These are phyloP conservation scores for Anisodus acutangulus DNA, from an alignment of 257 asterid genomes.

Conservation along the genomic window DNA sequence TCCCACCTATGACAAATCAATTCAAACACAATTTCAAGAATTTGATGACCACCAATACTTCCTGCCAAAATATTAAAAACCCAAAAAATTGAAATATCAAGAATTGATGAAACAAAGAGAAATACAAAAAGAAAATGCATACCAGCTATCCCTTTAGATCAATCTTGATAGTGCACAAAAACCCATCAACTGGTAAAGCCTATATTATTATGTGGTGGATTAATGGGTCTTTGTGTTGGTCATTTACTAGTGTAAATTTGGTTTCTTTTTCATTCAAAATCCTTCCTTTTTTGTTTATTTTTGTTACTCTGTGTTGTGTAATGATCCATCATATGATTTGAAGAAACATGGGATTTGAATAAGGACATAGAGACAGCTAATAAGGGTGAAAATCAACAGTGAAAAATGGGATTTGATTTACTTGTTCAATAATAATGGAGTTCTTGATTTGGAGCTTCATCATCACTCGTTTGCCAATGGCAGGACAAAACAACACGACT, in stretches of 20 bases:
- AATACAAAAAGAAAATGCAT: not conserved
- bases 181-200: not conserved
- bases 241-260: not conserved
- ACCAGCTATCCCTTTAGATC: constrained; percentile 30
- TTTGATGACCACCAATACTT: not conserved
- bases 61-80: constrained; percentile 9
- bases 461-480: not conserved
- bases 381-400: not conserved
- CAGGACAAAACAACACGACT: not conserved
- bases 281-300: not conserved
- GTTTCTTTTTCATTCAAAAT: not conserved
- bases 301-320: not conserved
- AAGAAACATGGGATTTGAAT: not conserved
- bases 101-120: not conserved
- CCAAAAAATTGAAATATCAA: not conserved
- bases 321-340: not conserved
- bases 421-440: not conserved
- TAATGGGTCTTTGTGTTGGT: constrained; percentile 5
- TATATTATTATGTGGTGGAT: not conserved
- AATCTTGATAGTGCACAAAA: constrained; percentile 28
- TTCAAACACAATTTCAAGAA: constrained; percentile 7
- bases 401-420: constrained; percentile 9
- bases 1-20: constrained; percentile 48
- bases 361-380: not conserved
- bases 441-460: not conserved